These are phyloP conservation scores for Fusarium austroafricanum DNA, from an alignment of 2,329 filamentous ascomycete species.

Conservation along the genomic window DNA sequence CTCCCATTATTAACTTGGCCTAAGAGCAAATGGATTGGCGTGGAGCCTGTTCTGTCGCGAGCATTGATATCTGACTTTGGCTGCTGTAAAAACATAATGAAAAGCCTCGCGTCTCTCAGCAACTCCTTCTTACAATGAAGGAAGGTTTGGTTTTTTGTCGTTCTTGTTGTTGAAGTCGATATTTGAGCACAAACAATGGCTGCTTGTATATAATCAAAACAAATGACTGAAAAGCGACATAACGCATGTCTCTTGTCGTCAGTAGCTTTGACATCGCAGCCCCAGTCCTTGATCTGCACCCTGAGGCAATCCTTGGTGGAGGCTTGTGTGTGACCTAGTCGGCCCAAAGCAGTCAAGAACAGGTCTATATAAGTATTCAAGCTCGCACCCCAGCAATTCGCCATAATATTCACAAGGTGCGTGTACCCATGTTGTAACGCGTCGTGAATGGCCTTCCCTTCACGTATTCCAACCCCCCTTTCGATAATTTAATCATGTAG, in stretches of 20 bases:
- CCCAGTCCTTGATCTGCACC: background rate
- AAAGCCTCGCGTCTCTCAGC: background rate
- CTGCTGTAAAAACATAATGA: background rate
- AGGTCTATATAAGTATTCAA: too few relatives aligned
- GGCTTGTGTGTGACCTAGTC: too few relatives aligned
- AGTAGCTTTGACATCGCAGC: background rate
- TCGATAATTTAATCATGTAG: background rate
- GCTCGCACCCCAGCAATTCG: background rate
- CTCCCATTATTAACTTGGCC: too few relatives aligned
- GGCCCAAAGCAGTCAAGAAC: too few relatives aligned
- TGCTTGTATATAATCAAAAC: too few relatives aligned
- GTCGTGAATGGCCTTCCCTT: fast-evolving
- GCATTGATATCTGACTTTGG: background rate
- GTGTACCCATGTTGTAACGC: background rate
- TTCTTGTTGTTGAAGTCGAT: background rate
- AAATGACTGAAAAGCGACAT: background rate
- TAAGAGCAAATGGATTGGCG: background rate
- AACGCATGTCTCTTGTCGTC: background rate
- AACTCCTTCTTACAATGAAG: background rate
- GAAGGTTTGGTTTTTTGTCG: background rate
- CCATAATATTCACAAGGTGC: background rate
- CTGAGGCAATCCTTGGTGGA: background rate
- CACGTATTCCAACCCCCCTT: fast-evolving
- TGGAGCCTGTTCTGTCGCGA: background rate
- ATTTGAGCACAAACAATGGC: too few relatives aligned